Percentiles rank a stretch among this genome's conserved stretches.
phyloP scores from a whole-genome alignment of 2,329 filamentous ascomycete species.

The Penicillium sp. region DNA sequence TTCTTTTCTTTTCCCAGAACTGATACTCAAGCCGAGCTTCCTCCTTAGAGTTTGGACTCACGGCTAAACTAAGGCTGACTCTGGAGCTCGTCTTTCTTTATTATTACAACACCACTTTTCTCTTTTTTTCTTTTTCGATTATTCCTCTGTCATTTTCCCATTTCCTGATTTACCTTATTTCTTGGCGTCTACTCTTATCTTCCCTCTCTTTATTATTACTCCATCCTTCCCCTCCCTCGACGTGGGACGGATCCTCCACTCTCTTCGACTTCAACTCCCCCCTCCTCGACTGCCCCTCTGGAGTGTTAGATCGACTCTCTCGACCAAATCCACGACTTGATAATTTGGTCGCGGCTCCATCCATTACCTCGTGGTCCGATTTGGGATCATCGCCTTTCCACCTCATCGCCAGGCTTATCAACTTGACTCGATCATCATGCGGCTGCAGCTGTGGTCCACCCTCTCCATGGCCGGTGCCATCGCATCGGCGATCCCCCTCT shows the following conservation, averaged over 20 bases:
- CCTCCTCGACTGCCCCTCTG: background rate
- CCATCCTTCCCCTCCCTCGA: background rate
- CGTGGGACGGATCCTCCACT: background rate
- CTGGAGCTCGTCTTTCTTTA: background rate
- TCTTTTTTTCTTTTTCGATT: background rate
- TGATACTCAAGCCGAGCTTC: background rate
- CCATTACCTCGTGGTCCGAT: background rate
- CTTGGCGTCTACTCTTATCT: background rate
- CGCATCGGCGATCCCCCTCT: constrained; percentile 14
- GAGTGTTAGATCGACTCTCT: background rate
- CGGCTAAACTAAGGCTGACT: background rate
- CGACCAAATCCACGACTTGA: background rate
- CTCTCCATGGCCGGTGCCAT: constrained; percentile 17
- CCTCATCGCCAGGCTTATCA: background rate
- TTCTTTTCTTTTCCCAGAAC: background rate
- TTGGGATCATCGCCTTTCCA: background rate
- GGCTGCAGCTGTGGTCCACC: constrained; percentile 12
- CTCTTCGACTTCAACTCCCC: background rate
- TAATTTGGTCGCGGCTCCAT: background rate
- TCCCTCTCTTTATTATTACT: background rate
- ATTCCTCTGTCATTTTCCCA: too few species aligned
- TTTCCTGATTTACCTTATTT: background rate
- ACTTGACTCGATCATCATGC: constrained; percentile 14
- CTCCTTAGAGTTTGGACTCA: too few species aligned
- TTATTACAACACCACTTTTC: too few species aligned